Conservation (phyloP, 306 rosid species). For the Aeschynomene evenia region DNA sequence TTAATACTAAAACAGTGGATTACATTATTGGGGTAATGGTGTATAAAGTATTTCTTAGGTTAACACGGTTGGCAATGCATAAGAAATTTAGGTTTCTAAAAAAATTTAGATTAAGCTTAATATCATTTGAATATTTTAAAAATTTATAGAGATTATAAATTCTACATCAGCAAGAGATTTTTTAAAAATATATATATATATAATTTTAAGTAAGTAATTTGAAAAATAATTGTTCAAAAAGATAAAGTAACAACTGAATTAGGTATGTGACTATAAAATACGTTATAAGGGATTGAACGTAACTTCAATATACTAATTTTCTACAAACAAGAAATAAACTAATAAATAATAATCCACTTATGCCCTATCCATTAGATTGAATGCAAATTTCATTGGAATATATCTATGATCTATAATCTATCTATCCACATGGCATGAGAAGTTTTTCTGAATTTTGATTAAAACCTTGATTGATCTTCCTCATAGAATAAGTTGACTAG, state of each 20-base stretch:
- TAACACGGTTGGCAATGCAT: too few relatives aligned
- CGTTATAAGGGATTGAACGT: too few relatives aligned
- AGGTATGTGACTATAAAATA: too few relatives aligned
- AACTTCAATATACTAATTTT: too few relatives aligned
- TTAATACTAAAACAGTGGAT: too few relatives aligned
- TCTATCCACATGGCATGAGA: not conserved
- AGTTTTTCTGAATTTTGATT: not conserved
- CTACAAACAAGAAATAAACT: not conserved
- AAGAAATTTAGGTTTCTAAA: too few relatives aligned
- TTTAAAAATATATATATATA: not conserved
- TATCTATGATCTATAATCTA: too few relatives aligned
- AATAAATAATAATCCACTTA: not conserved
- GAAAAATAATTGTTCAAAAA: not conserved
- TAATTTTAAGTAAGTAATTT: not conserved
- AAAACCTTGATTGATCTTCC: not conserved
- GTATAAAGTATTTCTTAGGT: too few relatives aligned
- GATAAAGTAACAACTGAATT: too few relatives aligned
- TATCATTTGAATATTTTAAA: not conserved
- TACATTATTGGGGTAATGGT: too few relatives aligned
- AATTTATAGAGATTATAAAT: not conserved
- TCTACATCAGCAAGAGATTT: too few relatives aligned
- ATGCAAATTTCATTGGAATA: not conserved
- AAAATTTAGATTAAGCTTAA: too few relatives aligned
- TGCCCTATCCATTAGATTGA: not conserved
- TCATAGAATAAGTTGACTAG: constrained; percentile 15